These are phyloP conservation scores for Hylodesmum podocarpum DNA, from an alignment of 306 rosid genomes.

Conservation along the genomic window DNA sequence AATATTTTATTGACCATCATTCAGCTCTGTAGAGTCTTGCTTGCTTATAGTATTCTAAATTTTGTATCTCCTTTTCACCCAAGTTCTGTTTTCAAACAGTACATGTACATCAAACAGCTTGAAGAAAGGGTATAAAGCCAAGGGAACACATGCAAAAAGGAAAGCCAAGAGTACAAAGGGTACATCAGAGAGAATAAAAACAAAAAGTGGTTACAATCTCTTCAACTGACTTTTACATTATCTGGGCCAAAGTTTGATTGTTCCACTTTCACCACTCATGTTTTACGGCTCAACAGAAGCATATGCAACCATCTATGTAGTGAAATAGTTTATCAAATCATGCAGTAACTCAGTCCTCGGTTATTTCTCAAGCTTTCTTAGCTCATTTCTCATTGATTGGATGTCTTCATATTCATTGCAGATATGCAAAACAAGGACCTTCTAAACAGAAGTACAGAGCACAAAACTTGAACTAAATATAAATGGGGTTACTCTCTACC, in stretches of 20 bases:
- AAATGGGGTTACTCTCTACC: background rate
- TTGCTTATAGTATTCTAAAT: background rate
- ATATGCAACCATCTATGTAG: background rate
- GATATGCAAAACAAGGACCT: background rate
- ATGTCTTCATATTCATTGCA: background rate
- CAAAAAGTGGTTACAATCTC: slow-evolving; percentile 19
- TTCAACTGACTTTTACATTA: background rate
- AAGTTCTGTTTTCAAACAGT: background rate
- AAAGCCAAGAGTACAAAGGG: background rate
- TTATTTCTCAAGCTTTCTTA: background rate
- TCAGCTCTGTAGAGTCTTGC: background rate
- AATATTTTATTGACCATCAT: background rate
- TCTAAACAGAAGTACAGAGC: background rate
- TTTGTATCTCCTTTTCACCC: background rate
- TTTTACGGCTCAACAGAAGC: background rate
- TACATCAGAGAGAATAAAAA: background rate
- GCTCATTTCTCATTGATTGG: slow-evolving; percentile 8
- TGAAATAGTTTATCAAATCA: background rate
- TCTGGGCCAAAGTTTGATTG: background rate
- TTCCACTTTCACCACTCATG: background rate
- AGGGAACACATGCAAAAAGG: background rate
- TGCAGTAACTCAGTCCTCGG: background rate
- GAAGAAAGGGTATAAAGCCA: slow-evolving; percentile 10
- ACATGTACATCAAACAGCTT: slow-evolving; percentile 2
- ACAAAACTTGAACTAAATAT: background rate